Base-by-base conservation (phyloP, 768 basidiomycete genomes). In the Galerina sulciceps region DNA sequence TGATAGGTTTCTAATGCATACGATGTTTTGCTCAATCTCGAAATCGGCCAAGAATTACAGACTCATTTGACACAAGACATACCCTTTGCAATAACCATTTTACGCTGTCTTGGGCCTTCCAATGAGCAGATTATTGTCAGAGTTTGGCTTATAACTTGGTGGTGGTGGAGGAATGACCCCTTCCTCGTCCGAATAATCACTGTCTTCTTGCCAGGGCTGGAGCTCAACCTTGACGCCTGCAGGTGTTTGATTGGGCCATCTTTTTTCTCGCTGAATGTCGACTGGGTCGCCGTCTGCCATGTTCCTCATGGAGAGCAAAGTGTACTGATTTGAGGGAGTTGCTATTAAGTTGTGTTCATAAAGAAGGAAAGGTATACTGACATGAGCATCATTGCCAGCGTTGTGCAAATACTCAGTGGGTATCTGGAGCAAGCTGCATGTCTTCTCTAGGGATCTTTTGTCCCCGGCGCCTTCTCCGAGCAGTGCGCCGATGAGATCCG, bases 341-440 rank as follows among this genome's bases (percentile, higher is more conserved):
- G 22, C 53, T 9, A 46, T 36, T 61, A 14, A 65, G n/a, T 36
- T 35, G 6, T 17, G 22, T 8, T 47, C 15, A 4, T 52, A 14
- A 9, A 58, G 2, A 41, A 35, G n/a, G 34, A 15, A 17, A 36
- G n/a, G 26, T 26, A 26, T 14, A 74, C 86, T 41, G 64, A 93
- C 93, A 69, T 89, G 81, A 1, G 93, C 92, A 69, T 94, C 91
- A 66, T 94, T 94, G 0, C 92, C 93, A 1, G 91, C 92, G 66
- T 95, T 96, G 78, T 94, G 94, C 57, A 90, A 62, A 63, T 79
- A 76, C 35, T 78, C 62, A 1, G 84, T 82, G 0, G 73, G 61
- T 49, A 93, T 78, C 49, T 85, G 81, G 18, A 95, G 79, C 51
- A 87, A 83, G 45, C 76, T 74, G 71, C 88, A 90, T 31, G 86